Conservation (phyloP, 441 rosid species). For the Mallotus repandus region DNA sequence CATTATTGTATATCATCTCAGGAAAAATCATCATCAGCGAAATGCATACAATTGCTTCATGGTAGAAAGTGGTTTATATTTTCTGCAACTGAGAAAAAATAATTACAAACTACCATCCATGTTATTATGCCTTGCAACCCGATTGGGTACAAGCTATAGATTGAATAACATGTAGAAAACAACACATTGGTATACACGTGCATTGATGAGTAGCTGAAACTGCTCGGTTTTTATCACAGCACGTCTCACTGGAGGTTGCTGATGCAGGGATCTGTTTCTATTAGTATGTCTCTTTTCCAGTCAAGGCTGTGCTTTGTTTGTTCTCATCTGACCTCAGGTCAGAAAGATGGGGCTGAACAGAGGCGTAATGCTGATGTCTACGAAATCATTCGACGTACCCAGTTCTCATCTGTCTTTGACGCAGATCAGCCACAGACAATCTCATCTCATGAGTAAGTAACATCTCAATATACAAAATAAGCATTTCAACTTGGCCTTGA, state of each 20-base stretch:
- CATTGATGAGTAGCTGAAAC: constrained; percentile 7
- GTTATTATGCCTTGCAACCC: background rate
- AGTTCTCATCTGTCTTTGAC: constrained; percentile 69
- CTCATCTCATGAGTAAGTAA: constrained; percentile 85
- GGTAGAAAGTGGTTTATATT: background rate
- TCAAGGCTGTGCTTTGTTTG: constrained; percentile 96
- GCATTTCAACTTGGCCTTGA: background rate
- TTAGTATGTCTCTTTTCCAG: constrained; percentile 93
- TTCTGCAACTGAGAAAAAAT: background rate
- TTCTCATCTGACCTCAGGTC: constrained; percentile 98
- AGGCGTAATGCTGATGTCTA: constrained; percentile 87
- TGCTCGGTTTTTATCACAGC: constrained; percentile 2
- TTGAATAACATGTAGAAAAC: constrained; percentile 5
- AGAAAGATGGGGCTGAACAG: constrained; percentile 83
- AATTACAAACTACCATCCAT: constrained; percentile 3
- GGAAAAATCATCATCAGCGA: background rate
- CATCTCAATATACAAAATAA: constrained; percentile 5
- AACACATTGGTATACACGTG: background rate
- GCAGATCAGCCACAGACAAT: constrained; percentile 81
- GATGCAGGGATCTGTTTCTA: constrained; percentile 95
- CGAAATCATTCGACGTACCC: constrained; percentile 80
- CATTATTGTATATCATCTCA: background rate
- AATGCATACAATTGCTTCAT: background rate
- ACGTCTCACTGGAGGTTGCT: constrained; percentile 27
- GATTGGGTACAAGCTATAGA: background rate